A percentile compares a stretch with the other conserved stretches of the same genome.
phyloP scores from a whole-genome alignment of 441 rosid genomes.

The Arabidopsis hybrid region DNA sequence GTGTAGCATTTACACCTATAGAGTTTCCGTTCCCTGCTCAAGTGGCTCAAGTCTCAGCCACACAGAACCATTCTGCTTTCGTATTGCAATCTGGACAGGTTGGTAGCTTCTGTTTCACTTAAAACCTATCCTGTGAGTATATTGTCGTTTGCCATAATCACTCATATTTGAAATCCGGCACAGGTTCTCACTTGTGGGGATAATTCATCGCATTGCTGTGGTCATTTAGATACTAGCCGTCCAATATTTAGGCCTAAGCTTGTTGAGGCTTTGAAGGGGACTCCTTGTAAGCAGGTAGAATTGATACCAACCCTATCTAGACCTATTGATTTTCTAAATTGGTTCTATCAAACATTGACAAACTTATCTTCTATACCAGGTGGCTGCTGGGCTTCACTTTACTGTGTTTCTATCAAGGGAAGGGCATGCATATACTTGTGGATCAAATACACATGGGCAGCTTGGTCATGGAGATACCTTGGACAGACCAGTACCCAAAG shows the following conservation, averaged over 20 bases:
- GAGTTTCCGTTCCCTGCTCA: constrained; percentile 64
- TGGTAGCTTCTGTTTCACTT: constrained; percentile 36
- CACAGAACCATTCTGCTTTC: constrained; percentile 92
- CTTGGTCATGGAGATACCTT: constrained; percentile 90
- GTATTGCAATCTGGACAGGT: constrained; percentile 93
- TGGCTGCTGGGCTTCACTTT: constrained; percentile 88
- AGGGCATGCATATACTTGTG: constrained; percentile 83
- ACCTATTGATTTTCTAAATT: neutral
- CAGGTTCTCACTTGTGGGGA: constrained; percentile 98
- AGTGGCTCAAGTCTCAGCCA: constrained; percentile 89
- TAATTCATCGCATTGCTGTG: constrained; percentile 90
- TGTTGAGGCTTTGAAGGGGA: constrained; percentile 81
- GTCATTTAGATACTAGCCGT: constrained; percentile 76
- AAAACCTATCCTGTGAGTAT: neutral
- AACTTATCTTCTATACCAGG: constrained; percentile 58
- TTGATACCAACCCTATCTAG: constrained; percentile 16
- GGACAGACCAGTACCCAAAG: constrained; percentile 79
- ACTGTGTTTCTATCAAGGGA: constrained; percentile 82
- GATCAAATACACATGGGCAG: constrained; percentile 83
- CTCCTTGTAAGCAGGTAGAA: constrained; percentile 83
- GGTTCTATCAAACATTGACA: neutral
- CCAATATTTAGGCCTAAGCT: constrained; percentile 92
- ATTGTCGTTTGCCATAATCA: neutral
- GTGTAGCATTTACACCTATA: constrained; percentile 76
- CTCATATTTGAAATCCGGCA: neutral